phyloP scores from a whole-genome alignment of 78 protist species.

The Monosiga brevicollis region DNA sequence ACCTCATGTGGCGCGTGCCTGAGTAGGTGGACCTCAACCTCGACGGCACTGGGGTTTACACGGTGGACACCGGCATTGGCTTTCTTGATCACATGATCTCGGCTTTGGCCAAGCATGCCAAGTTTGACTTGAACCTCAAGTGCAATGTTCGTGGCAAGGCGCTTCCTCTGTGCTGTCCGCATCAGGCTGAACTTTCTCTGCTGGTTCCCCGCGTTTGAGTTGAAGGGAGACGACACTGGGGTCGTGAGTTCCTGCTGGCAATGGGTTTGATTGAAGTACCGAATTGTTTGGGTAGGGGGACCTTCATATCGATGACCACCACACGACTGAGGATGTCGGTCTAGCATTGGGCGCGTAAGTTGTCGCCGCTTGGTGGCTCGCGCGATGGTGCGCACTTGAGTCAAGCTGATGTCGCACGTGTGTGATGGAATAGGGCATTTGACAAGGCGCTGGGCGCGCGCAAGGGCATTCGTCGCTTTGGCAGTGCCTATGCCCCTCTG shows the following conservation, averaged over 20 bases:
- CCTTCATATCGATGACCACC: slow-evolving; percentile 65
- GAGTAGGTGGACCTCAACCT: slow-evolving; percentile 10
- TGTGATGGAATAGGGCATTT: neutral
- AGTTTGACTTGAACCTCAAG: slow-evolving; percentile 11
- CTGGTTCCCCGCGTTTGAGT: neutral
- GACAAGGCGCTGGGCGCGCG: slow-evolving; percentile 33
- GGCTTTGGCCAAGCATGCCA: slow-evolving; percentile 50
- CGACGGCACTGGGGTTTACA: slow-evolving; percentile 27
- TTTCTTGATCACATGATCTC: slow-evolving; percentile 68
- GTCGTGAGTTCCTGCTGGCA: neutral
- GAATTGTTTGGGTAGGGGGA: slow-evolving; percentile 36
- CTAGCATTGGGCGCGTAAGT: slow-evolving; percentile 35
- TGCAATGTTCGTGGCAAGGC: neutral
- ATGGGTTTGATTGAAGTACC: neutral
- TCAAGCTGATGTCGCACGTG: neutral
- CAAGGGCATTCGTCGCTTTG: slow-evolving; percentile 32
- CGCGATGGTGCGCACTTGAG: slow-evolving; percentile 13
- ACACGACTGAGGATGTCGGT: slow-evolving; percentile 65
- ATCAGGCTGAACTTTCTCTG: neutral
- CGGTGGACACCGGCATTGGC: slow-evolving; percentile 46
- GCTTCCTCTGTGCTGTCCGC: neutral
- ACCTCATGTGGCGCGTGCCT: neutral
- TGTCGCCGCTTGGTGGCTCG: neutral
- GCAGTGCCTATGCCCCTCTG: slow-evolving; percentile 49
- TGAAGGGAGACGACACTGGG: neutral